phyloP scores from a whole-genome alignment of 2,329 filamentous ascomycete species.

The Elsinoe arachidis region DNA sequence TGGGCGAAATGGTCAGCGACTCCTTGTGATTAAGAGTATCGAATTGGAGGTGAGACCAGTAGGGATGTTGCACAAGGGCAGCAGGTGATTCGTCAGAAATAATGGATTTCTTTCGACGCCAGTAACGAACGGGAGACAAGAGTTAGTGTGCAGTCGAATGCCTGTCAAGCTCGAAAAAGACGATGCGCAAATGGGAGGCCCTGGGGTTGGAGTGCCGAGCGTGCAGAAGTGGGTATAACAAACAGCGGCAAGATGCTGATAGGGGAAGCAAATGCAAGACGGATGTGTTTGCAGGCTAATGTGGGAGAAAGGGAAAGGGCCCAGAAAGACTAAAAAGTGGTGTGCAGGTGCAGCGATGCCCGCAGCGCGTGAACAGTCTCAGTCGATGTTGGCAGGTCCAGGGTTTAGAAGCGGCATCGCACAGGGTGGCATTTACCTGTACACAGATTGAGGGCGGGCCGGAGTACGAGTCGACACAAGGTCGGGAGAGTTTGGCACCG shows the following conservation, averaged over 20 bases:
- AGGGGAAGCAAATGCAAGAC: neutral
- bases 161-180: neutral
- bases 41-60: slow-evolving; percentile 1
- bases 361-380: neutral
- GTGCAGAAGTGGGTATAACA: neutral
- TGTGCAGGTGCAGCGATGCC: neutral
- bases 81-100: slow-evolving; percentile 7
- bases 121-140: neutral
- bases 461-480: slow-evolving; percentile 4
- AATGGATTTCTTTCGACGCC: slow-evolving; percentile 3
- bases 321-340: neutral
- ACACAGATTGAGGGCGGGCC: slow-evolving; percentile 5
- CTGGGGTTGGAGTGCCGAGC: slow-evolving; percentile 3
- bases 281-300: neutral
- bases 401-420: slow-evolving; percentile 2
- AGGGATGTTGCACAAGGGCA: slow-evolving; percentile 1
- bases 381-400: slow-evolving; percentile 9
- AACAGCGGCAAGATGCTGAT: neutral
- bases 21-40: neutral
- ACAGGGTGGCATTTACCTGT: slow-evolving; percentile 3
- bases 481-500: neutral
- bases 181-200: slow-evolving; percentile 2
- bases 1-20: slow-evolving; percentile 1
- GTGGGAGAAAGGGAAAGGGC: slow-evolving; percentile 13
- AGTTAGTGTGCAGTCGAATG: slow-evolving; percentile 10